Percentiles rank a stretch among this genome's conserved stretches.
phyloP scores from a whole-genome alignment of 495 filamentous ascomycete species.

The Hypoxylon subgilvum region DNA sequence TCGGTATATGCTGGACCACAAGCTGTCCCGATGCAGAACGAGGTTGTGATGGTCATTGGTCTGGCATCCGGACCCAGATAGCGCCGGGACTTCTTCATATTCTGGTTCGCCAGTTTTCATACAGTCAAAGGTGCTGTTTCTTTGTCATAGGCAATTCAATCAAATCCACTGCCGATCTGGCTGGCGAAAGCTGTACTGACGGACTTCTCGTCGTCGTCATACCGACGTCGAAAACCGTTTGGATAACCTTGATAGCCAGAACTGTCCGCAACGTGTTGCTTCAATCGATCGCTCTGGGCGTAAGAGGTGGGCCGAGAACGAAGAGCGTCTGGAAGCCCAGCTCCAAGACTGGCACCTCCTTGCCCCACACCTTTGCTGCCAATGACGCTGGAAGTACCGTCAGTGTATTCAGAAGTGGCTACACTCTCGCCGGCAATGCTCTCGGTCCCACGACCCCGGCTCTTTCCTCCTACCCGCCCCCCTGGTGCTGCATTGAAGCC shows the following conservation, averaged over 20 bases:
- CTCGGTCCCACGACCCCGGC: constrained; percentile 67
- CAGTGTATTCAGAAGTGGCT: constrained; percentile 84
- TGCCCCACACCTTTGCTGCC: constrained; percentile 71
- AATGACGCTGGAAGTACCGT: constrained; percentile 76
- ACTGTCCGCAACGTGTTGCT: constrained; percentile 87
- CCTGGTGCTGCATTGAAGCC: constrained; percentile 68
- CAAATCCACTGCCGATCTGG: constrained; percentile 88
- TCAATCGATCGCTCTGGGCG: constrained; percentile 67
- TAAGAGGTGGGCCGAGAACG: constrained; percentile 52
- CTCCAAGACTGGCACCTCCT: constrained; percentile 78
- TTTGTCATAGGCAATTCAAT: constrained; percentile 64
- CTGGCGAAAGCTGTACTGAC: constrained; percentile 95
- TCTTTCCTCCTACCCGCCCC: constrained; percentile 55
- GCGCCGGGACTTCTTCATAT: constrained; percentile 2
- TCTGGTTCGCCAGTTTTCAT: constrained; percentile 6
- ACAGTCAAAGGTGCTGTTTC: constrained; percentile 12
- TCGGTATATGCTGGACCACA: constrained; percentile 17
- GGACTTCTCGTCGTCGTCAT: constrained; percentile 93
- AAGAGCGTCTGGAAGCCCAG: constrained; percentile 74
- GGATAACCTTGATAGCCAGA: constrained; percentile 60
- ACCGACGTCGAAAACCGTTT: constrained; percentile 80
- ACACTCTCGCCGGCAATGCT: constrained; percentile 90
- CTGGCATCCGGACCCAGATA: constrained; percentile 1
- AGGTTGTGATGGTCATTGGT: constrained; percentile 14
- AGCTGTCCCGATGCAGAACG: constrained; percentile 12